Evolutionary conservation across 345 rosid genomes (phyloP).

Genomic region (Aurinia saxatilis): DNA sequence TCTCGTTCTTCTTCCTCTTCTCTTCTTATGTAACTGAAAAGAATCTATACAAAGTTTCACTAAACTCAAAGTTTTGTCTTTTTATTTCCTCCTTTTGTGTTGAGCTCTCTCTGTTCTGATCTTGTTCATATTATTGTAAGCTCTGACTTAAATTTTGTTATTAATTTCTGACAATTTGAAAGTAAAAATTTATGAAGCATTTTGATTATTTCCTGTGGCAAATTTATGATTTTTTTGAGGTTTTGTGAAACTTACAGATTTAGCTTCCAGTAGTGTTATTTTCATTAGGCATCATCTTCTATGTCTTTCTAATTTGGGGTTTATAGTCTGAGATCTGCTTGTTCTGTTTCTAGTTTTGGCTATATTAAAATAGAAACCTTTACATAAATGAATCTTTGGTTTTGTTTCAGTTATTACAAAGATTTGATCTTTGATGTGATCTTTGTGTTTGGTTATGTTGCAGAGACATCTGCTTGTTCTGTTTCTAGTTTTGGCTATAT

Average conservation of each 20-base stretch:
- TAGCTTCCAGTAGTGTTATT: too few relatives aligned
- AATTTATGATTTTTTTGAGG: background rate
- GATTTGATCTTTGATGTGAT: background rate
- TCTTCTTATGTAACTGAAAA: constrained; percentile 1
- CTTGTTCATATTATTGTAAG: constrained; percentile 11
- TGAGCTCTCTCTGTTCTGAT: constrained; percentile 23
- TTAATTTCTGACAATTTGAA: too few relatives aligned
- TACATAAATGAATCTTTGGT: background rate
- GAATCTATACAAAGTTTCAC: constrained; percentile 8
- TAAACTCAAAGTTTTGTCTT: constrained; percentile 4
- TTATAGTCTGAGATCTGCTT: constrained; percentile 13
- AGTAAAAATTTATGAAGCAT: constrained; percentile 10
- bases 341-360: background rate
- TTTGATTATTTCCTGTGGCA: background rate
- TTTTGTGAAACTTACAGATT: constrained; percentile 8
- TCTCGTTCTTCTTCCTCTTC: background rate
- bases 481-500: background rate
- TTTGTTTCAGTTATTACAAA: constrained; percentile 5
- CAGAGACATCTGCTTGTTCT: constrained; percentile 18
- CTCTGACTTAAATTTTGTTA: background rate
- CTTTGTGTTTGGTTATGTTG: background rate
- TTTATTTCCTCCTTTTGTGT: background rate
- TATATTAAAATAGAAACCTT: background rate
- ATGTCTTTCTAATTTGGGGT: background rate
- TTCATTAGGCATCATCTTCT: too few relatives aligned